These are phyloP conservation scores for Suhomyces prunicola DNA, from an alignment of 805 yeast species.

Conservation along the genomic window DNA sequence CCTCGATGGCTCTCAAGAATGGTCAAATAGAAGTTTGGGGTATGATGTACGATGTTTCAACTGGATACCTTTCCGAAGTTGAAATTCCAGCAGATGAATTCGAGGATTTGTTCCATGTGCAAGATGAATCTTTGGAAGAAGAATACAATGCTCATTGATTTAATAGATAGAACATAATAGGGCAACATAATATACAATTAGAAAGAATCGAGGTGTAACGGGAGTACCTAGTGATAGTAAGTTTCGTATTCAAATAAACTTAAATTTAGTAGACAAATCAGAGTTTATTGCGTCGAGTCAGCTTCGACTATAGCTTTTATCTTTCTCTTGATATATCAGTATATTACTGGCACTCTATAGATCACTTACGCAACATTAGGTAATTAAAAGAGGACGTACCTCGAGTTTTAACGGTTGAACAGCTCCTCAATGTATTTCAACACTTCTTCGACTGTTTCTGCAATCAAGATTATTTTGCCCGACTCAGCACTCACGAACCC, in stretches of 20 bases:
- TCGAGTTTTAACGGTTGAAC: conserved; percentile 6
- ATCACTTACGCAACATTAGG: background rate
- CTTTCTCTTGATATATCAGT: background rate
- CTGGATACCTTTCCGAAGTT: conserved; percentile 55
- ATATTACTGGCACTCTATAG: background rate
- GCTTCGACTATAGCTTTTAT: background rate
- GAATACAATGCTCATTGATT: conserved; percentile 21
- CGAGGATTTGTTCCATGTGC: conserved; percentile 38
- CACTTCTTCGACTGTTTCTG: conserved; percentile 66
- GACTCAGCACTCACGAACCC: conserved; percentile 71
- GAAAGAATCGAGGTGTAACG: background rate
- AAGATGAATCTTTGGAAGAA: conserved; percentile 20
- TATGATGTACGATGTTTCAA: conserved; percentile 74
- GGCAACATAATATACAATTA: background rate
- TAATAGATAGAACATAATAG: background rate
- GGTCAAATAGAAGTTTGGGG: conserved; percentile 78
- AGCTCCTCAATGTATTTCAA: conserved; percentile 58
- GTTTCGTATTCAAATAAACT: background rate
- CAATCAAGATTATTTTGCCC: conserved; percentile 66
- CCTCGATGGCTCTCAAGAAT: conserved; percentile 57
- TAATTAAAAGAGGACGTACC: background rate
- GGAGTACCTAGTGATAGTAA: background rate
- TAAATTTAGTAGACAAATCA: background rate
- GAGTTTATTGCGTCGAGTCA: background rate
- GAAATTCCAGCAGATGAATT: conserved; percentile 41